Base-by-base conservation (phyloP, 2,329 filamentous ascomycete genomes). In the Trichoderma semiorbis region DNA sequence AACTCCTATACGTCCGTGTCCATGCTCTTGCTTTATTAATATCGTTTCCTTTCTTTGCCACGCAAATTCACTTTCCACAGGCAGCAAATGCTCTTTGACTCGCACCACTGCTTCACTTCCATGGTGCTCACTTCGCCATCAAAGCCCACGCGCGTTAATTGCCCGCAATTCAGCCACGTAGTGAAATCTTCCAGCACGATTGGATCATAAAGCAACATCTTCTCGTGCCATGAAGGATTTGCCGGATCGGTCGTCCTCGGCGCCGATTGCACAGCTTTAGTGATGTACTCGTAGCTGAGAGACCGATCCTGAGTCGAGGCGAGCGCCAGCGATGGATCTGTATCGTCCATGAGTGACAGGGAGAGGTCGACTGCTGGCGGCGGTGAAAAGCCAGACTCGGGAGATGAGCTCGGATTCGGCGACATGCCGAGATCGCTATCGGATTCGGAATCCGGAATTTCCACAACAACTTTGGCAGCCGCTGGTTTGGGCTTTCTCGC, bases 181-280 rank as follows among this genome's bases (percentile, higher is more conserved):
- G 95, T 88, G 16, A 99, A 84, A 75, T 98, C 94, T 81, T 98
- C 95, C 0, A 98, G 81, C 1, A 96, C 86, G 57, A 99, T 92
- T 0, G 95, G 94, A 77, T 98, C 95, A 79, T 97, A 98, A 79
- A 98, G 89, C 7, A 98, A 84, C 61, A 99, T 98, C 82, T 94
- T 97, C 81, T 98, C 94, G 76, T 97, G 87, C 93, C 95, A 98
- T 2, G 89, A 94, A 16, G 89, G 89, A 3, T 85, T 79, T 7
- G 74, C 74, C 1, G 85, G 81, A 74, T 90, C 83, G 5, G 76
- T 83, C 0, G 87, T 84, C 14, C 83, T 84, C 3, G 88, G 85
- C 5, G 85, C 83, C 1, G 82, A 82, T 10, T 77, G 86, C 11
- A 92, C 82, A 1, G 89, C 89, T 50, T 83, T 81, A 0, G 86